These are phyloP conservation scores for Hypsizygus marmoreus DNA, from an alignment of 768 basidiomycete species.

Conservation along the genomic window DNA sequence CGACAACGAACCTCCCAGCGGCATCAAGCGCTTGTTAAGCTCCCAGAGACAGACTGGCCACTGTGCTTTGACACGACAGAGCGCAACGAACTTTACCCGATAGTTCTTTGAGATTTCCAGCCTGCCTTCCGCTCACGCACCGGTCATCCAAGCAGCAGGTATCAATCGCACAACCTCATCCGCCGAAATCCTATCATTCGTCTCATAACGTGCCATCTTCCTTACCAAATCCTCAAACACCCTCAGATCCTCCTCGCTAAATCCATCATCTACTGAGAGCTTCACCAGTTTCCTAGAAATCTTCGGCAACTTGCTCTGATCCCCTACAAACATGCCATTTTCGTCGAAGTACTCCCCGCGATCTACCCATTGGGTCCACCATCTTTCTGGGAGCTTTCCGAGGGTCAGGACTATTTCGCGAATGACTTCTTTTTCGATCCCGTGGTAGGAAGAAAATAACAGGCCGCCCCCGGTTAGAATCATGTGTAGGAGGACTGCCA, in stretches of 20 bases:
- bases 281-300: not conserved
- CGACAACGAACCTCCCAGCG: too few relatives aligned
- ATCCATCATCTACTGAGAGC: not conserved
- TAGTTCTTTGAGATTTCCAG: too few relatives aligned
- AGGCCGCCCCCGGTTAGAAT: constrained; percentile 2
- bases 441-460: constrained; percentile 5
- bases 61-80: too few relatives aligned
- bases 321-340: constrained; percentile 8
- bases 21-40: too few relatives aligned
- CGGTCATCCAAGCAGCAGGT: constrained; percentile 7
- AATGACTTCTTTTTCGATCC: constrained; percentile 5
- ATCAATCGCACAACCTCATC: constrained; percentile 12
- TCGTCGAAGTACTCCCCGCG: constrained; percentile 13
- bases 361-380: constrained; percentile 12
- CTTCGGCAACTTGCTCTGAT: not conserved
- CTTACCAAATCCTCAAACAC: constrained; percentile 6
- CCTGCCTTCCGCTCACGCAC: not conserved
- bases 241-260: not conserved
- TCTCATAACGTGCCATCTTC: constrained; percentile 16
- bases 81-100: too few relatives aligned
- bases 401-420: constrained; percentile 14
- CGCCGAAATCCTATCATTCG: constrained; percentile 12
- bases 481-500: constrained; percentile 15
- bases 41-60: too few relatives aligned
- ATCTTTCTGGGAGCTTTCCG: constrained; percentile 11